Base-by-base conservation (phyloP, 257 asterid genomes). In the Asclepias syriaca region DNA sequence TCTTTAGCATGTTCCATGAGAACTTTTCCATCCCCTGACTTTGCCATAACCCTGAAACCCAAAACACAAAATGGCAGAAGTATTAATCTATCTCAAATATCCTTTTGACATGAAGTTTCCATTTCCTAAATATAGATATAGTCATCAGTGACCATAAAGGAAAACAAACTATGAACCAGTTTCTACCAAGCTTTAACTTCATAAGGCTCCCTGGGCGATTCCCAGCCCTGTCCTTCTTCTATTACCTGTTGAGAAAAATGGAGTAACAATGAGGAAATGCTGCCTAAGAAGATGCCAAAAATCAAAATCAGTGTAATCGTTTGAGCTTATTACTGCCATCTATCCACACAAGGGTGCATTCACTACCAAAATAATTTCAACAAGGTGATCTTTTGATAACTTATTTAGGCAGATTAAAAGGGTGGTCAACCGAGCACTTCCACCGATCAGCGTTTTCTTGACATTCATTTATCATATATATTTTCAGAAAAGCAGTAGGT, bases 211-310 rank as follows among this genome's bases (percentile, higher is more conserved):
- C 99, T 89, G 39, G 99, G 97, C 67, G 90, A 87, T 84, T 95
- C 99, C 99, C 99, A 95, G 67, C 97, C 94, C 69, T 87, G 92
- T 63, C 97, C 97, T 70, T 95, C 97, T 78, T 84, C 86, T 68
- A 77, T 79, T 21, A 95, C 98, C 98, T 94, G 84, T 70, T 75
- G 18, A 65, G 75, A 71, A 61, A 80, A 74, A 78, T 68, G 72
- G 75, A 74, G 45, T 18, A 24, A 59, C 50, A 54, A n/a, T 54
- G 34, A 65, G 27, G 65, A 6, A 22, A 37, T n/a, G 19, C 64
- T 58, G 37, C 14, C 43, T 8, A 58, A 32, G 37, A 27, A 72
- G 43, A n/a, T 48, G 59, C 7, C 27, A 9, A 8, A 32, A 40
- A n/a, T 5, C 22, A 54, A 11, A 27, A 32, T 12, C 15, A 54